Evolutionary conservation across 306 rosid species (phyloP), one percentile per base, ranked within the genome.

Genomic region (Vachellia collinsii): DNA sequence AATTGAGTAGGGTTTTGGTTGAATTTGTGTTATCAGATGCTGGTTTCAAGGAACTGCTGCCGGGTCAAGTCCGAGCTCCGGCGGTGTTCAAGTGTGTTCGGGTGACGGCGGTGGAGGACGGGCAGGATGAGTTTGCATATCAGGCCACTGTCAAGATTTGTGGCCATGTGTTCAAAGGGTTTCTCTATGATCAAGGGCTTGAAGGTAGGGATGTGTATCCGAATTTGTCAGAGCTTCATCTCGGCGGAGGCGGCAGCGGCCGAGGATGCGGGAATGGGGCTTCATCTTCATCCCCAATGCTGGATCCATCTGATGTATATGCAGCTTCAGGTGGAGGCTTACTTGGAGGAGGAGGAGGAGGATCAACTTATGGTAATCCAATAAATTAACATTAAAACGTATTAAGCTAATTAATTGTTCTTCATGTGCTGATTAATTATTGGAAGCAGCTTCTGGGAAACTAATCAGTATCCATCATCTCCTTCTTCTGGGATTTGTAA

Each of bases 21-120:
- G 44, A 42, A 39, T 65, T 41, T 77, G 7, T 83, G 19, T 37
- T 23, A 29, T 29, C 81, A 94, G 99, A 92, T 89, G 97, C 80
- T 59, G 63, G 93, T 14, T 84, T 89, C 14, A 90, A 83, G 37
- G 98, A 90, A 56, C 1, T 86, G 19, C 80, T 95, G 81, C 99
- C 97, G 0, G 91, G 97, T 0, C 99, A 95, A 83, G 88, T 95
- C 56, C 89, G 97, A 13, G 97, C 89, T 22, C 87, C 89, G 23
- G 99, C 99, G 6, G 95, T 91, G 48, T 95, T 95, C 92, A 95
- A 95, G 92, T 95, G 99, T 78, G 99, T 95, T 9, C 72, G 92
- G 75, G 99, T 95, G 59, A 90, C 99, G 5, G 91, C 97, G 5
- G 88, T 95, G 85, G 97, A 95, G 0, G 97, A 91, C 23, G 97